phyloP scores from a whole-genome alignment of 2,329 filamentous ascomycete genomes.

The Tolypocladium ovalisporum region DNA sequence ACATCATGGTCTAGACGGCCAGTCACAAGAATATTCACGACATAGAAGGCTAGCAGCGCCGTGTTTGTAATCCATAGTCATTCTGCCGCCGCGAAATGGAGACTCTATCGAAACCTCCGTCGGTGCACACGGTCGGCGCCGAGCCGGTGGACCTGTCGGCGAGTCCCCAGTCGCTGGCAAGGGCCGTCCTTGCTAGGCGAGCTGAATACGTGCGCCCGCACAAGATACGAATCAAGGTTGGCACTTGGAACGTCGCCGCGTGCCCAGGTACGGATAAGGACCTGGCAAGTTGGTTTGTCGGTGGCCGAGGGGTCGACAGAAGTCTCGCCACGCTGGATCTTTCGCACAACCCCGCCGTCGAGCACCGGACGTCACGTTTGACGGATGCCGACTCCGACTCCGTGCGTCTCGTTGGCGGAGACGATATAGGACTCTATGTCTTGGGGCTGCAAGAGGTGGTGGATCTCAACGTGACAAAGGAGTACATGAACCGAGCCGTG shows the following conservation, averaged over 20 bases:
- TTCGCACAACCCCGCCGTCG: conserved; percentile 25
- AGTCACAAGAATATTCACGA: conserved; percentile 9
- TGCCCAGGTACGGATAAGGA: conserved; percentile 80
- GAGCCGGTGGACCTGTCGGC: conserved; percentile 33
- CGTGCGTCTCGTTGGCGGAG: conserved; percentile 40
- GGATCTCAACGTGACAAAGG: conserved; percentile 67
- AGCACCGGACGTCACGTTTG: conserved; percentile 21
- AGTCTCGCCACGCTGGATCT: conserved; percentile 45
- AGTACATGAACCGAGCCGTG: conserved; percentile 56
- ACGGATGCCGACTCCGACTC: conserved; percentile 18
- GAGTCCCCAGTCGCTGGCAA: conserved; percentile 48
- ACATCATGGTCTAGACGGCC: conserved; percentile 24
- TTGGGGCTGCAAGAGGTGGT: conserved; percentile 88
- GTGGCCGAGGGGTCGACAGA: conserved; percentile 59
- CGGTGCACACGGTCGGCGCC: conserved; percentile 20
- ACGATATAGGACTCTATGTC: conserved; percentile 80
- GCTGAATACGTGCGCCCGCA: conserved; percentile 69
- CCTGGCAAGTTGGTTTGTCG: conserved; percentile 77
- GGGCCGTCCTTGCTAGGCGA: conserved; percentile 59
- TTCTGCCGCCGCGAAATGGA: conserved; percentile 11
- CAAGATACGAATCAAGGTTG: conserved; percentile 75
- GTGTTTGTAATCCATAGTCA: conserved; percentile 7
- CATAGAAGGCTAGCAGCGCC: conserved; percentile 12
- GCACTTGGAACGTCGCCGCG: conserved; percentile 89
- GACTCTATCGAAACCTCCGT: conserved; percentile 15